A percentile compares a stretch with the other conserved stretches of the same genome.
These are phyloP conservation scores for Saccharomyces pastorianus DNA, from an alignment of 1,139 yeast genomes.

Conservation along the genomic window DNA sequence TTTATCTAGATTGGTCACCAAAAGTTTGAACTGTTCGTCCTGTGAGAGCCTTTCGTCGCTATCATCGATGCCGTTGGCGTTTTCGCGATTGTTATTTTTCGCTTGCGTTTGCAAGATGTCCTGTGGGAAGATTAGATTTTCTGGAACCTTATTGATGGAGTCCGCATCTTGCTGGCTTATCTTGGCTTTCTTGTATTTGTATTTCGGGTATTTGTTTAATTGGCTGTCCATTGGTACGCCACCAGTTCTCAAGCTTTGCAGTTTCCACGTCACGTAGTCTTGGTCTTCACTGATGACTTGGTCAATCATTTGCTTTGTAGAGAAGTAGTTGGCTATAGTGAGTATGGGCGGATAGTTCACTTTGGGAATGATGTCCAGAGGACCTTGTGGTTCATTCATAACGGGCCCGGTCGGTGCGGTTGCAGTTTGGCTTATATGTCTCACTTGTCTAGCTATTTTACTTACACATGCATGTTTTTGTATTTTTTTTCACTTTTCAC, in stretches of 20 bases:
- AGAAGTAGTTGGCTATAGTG: conserved; percentile 25
- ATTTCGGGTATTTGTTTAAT: neutral
- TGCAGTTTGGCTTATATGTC: neutral
- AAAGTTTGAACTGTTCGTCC: conserved; percentile 52
- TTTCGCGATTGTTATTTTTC: neutral
- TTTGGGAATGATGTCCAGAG: conserved; percentile 26
- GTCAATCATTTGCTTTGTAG: conserved; percentile 28
- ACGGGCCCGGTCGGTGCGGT: neutral
- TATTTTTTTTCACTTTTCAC: neutral
- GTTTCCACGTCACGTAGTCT: conserved; percentile 29
- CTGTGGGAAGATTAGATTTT: conserved; percentile 19
- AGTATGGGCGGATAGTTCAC: conserved; percentile 26
- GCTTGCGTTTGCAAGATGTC: conserved; percentile 13
- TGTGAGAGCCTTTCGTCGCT: conserved; percentile 27
- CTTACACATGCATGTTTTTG: neutral
- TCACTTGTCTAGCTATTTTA: neutral
- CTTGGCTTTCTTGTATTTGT: conserved; percentile 3
- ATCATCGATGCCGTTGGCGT: neutral
- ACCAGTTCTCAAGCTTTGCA: conserved; percentile 26
- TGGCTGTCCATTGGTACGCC: conserved; percentile 10
- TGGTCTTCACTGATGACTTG: conserved; percentile 31
- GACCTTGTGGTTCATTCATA: conserved; percentile 26
- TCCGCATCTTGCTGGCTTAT: neutral
- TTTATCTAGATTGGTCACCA: conserved; percentile 66
- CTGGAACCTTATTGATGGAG: conserved; percentile 22